phyloP scores from a whole-genome alignment of 163 green algal genomes.

The Volvox carteri region DNA sequence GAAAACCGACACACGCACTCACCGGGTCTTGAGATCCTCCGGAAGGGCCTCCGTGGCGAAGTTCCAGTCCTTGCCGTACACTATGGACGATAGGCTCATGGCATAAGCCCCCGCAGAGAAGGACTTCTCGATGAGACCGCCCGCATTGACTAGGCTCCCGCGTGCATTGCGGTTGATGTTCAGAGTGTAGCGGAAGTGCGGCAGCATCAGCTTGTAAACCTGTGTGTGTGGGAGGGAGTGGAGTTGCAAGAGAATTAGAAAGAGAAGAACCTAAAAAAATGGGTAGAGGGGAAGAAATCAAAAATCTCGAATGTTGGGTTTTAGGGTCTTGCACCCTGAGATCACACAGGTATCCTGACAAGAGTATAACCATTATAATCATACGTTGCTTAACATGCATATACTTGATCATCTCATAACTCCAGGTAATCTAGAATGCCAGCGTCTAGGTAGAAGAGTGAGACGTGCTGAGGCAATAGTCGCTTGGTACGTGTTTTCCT shows the following conservation, averaged over 20 bases:
- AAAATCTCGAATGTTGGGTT: background rate
- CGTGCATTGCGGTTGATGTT: slow-evolving; percentile 72
- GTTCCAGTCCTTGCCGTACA: slow-evolving; percentile 67
- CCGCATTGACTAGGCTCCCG: slow-evolving; percentile 65
- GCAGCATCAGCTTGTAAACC: slow-evolving; percentile 15
- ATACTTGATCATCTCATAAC: too few relatives aligned
- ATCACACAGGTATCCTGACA: too few relatives aligned
- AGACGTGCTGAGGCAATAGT: too few relatives aligned
- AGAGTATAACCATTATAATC: too few relatives aligned
- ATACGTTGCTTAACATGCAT: too few relatives aligned
- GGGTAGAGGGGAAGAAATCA: too few relatives aligned
- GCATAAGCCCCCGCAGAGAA: slow-evolving; percentile 64
- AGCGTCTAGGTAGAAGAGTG: too few relatives aligned
- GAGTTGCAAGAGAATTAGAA: too few relatives aligned
- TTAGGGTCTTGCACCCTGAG: too few relatives aligned
- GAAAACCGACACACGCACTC: too few relatives aligned
- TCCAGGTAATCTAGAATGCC: too few relatives aligned
- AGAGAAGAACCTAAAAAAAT: too few relatives aligned
- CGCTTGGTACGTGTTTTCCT: background rate
- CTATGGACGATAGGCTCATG: slow-evolving; percentile 55
- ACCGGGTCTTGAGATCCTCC: slow-evolving; percentile 57
- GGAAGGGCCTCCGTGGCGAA: slow-evolving; percentile 69
- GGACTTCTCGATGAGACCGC: slow-evolving; percentile 66
- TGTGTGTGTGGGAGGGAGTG: background rate
- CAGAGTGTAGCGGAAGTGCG: slow-evolving; percentile 74